A percentile compares a stretch with the other conserved stretches of the same genome.
Evolutionary conservation across 331 rosid species (phyloP).

Genomic region (Pyrus hybrid): DNA sequence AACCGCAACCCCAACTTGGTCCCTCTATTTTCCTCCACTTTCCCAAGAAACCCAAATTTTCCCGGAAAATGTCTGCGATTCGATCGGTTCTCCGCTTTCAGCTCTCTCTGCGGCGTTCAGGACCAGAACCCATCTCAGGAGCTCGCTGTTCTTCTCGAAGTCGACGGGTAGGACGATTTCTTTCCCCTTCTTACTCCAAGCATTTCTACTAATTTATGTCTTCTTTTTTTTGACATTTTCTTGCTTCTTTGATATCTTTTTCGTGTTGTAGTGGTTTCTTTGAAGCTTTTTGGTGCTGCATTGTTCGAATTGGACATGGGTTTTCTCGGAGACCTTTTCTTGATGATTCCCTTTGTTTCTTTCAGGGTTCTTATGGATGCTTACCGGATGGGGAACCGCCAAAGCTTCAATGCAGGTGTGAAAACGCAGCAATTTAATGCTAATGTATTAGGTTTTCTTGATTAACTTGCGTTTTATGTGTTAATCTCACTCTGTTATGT

Average conservation of each 20-base stretch:
- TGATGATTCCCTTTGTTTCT: slow-evolving; percentile 1
- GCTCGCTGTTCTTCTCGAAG: slow-evolving; percentile 80
- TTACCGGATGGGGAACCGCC: slow-evolving; percentile 63
- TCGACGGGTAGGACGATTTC: slow-evolving; percentile 54
- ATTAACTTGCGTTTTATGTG: neutral
- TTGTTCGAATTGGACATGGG: neutral
- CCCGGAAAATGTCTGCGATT: slow-evolving; percentile 28
- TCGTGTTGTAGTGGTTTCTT: neutral
- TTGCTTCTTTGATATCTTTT: neutral
- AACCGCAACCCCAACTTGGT: slow-evolving; percentile 18
- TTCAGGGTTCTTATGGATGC: slow-evolving; percentile 85
- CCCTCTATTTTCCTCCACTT: slow-evolving; percentile 20
- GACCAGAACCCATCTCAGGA: slow-evolving; percentile 27
- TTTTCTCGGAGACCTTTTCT: neutral
- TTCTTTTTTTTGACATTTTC: neutral
- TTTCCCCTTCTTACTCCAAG: neutral
- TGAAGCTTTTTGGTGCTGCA: neutral
- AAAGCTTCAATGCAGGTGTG: slow-evolving; percentile 80
- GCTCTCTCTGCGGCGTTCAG: slow-evolving; percentile 28
- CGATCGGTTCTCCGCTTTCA: slow-evolving; percentile 21
- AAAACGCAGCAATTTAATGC: neutral
- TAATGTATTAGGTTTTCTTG: neutral
- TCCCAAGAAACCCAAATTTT: slow-evolving; percentile 14
- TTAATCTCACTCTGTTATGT: neutral
- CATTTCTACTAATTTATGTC: neutral